Evolutionary conservation across 805 yeast genomes (phyloP).

Genomic region (Nakazawaea laoshanensis): DNA sequence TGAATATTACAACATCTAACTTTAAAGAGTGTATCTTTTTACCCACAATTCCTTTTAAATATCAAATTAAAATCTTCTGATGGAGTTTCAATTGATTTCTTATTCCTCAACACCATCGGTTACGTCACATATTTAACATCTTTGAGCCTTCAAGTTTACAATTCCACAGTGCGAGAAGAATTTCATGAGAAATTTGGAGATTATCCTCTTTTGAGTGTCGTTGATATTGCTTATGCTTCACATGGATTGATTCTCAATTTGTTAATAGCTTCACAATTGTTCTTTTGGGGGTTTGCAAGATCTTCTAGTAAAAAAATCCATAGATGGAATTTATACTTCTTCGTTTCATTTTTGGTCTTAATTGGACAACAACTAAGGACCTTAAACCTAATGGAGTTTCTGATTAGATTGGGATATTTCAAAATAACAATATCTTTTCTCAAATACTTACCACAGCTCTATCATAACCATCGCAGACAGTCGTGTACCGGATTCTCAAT

Average conservation of each 20-base stretch:
- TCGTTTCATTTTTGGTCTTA: slow-evolving; percentile 11
- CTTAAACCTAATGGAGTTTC: slow-evolving; percentile 24
- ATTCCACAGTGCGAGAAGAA: slow-evolving; percentile 21
- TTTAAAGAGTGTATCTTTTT: slow-evolving; percentile 35
- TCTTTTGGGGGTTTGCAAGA: slow-evolving; percentile 24
- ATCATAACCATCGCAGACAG: slow-evolving; percentile 29
- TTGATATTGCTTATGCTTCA: slow-evolving; percentile 37
- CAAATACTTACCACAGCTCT: slow-evolving; percentile 44
- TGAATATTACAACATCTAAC: neutral
- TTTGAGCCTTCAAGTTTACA: slow-evolving; percentile 31
- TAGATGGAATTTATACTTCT: slow-evolving; percentile 14
- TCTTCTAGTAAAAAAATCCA: slow-evolving; percentile 18
- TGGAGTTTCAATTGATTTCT: slow-evolving; percentile 41
- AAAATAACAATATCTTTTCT: slow-evolving; percentile 34
- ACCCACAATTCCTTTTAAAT: slow-evolving; percentile 38
- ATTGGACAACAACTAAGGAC: slow-evolving; percentile 12
- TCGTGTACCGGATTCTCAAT: slow-evolving; percentile 39
- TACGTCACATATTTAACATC: slow-evolving; percentile 35
- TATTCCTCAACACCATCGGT: slow-evolving; percentile 37
- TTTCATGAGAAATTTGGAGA: slow-evolving; percentile 22
- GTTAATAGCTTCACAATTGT: slow-evolving; percentile 29
- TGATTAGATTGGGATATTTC: slow-evolving; percentile 31
- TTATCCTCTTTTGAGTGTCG: slow-evolving; percentile 31
- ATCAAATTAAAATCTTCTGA: slow-evolving; percentile 31
- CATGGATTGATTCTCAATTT: slow-evolving; percentile 38